These are phyloP conservation scores for Chaetomium olivaceum DNA, from an alignment of 2,329 filamentous ascomycete species.

Conservation along the genomic window DNA sequence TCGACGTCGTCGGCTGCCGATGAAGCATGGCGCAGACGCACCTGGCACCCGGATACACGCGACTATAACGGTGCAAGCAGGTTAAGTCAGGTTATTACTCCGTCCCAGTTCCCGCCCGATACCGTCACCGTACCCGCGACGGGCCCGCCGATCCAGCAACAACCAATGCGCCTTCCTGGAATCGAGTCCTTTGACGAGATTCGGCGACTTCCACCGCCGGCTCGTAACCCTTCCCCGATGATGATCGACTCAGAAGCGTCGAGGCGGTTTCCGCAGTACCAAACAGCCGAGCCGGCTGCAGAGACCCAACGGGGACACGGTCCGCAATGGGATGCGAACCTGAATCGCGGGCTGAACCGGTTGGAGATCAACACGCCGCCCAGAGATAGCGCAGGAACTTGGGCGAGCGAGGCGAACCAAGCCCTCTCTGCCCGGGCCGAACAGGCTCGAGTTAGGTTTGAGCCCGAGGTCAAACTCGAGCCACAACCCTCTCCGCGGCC, in stretches of 20 bases:
- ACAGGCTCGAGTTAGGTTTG: slow-evolving; percentile 57
- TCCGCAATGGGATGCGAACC: slow-evolving; percentile 61
- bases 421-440: slow-evolving; percentile 58
- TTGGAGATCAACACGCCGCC: slow-evolving; percentile 62
- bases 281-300: slow-evolving; percentile 36
- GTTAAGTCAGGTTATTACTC: slow-evolving; percentile 72
- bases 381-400: slow-evolving; percentile 53
- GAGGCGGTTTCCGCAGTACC: slow-evolving; percentile 41
- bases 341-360: slow-evolving; percentile 66
- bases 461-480: slow-evolving; percentile 45
- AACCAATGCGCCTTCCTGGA: slow-evolving; percentile 73
- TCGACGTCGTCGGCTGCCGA: slow-evolving; percentile 64
- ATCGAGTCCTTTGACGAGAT: slow-evolving; percentile 89
- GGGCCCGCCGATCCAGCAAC: slow-evolving; percentile 49
- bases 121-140: slow-evolving; percentile 53
- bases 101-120: slow-evolving; percentile 59
- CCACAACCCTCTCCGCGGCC: no score
- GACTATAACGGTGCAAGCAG: slow-evolving; percentile 62
- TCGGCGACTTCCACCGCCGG: slow-evolving; percentile 61
- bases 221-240: slow-evolving; percentile 73
- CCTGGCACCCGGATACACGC: slow-evolving; percentile 83
- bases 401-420: slow-evolving; percentile 58
- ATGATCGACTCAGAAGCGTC: slow-evolving; percentile 61
- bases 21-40: slow-evolving; percentile 77
- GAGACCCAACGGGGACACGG: slow-evolving; percentile 54